Evolutionary conservation across 305 asterid genomes (phyloP), one percentile per base, ranked within the genome.

Genomic region (Coffea humblotiana): DNA sequence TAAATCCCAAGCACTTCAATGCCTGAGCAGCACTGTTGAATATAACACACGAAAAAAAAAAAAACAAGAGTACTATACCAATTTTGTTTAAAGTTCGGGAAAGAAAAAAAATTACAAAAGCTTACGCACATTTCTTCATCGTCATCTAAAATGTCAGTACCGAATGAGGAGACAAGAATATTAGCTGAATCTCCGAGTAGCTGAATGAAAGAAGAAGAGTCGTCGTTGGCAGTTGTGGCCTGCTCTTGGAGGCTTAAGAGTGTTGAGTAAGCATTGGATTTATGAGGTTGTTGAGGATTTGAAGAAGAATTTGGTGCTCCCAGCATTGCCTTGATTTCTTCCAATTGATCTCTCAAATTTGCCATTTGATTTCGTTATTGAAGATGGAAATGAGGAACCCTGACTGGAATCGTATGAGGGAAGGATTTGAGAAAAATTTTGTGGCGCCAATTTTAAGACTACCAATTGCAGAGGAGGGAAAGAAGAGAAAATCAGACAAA

Each of bases 1-100:
- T 90, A 87, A 90, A 91, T 27, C 97, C 97, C 90, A 91, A 88
- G 82, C 93, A 91, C 90, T 93, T 93, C 90, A 93, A 88, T 32
- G 95, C 95, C 85, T 80, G 93, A 56, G 91, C 90, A 75, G 95
- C 94, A 82, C 96, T 92, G 78, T 8, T 21, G 54, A n/a, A 70
- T 83, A 74, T 61, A 51, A 40, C 60, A 67, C 75, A 63, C 18
- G 18, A 23, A n/a, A 27, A 49, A 27, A 27, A 49, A 27, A 48
- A 48, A 18, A 80, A 81, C 58, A 67, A 13, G 52, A 72, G 78
- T 37, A 75, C 58, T 48, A 1, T 8, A 8, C 8, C 51, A 48
- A 48, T 8, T 27, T 48, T 61, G 68, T 63, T 64, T 45, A 29
- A 37, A 29, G 2, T 7, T 56, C 16, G 58, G 14, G 45, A 13